These are phyloP conservation scores for Candolleomyces eurysporus DNA, from an alignment of 768 basidiomycete species.

Conservation along the genomic window DNA sequence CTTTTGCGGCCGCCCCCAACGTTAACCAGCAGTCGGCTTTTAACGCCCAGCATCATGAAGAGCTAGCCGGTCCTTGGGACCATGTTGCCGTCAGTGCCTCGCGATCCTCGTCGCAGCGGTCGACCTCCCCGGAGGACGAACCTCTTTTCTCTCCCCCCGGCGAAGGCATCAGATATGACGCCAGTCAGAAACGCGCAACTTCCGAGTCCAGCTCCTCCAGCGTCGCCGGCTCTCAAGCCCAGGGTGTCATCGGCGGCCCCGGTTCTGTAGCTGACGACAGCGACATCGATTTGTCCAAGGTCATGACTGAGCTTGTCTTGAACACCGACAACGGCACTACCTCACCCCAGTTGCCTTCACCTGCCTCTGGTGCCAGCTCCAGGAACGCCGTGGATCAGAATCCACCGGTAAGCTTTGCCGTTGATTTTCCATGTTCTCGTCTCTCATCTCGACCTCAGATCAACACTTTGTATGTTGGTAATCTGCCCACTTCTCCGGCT, in stretches of 20 bases:
- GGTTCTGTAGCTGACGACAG: slow-evolving; percentile 15
- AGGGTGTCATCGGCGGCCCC: slow-evolving; percentile 16
- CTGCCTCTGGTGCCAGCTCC: slow-evolving; percentile 61
- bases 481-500: slow-evolving; percentile 80
- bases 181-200: slow-evolving; percentile 7
- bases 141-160: not conserved
- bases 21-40: slow-evolving; percentile 1
- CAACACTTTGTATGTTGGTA: slow-evolving; percentile 99
- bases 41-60: slow-evolving; percentile 11
- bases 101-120: slow-evolving; percentile 29
- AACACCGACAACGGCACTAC: slow-evolving; percentile 53
- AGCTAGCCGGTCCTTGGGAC: slow-evolving; percentile 47
- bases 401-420: slow-evolving; percentile 64
- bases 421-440: not conserved
- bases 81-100: slow-evolving; percentile 16
- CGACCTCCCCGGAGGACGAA: slow-evolving; percentile 28
- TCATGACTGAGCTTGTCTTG: slow-evolving; percentile 49
- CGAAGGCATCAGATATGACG: not conserved
- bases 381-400: slow-evolving; percentile 77
- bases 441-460: slow-evolving; percentile 47
- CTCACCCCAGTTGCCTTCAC: slow-evolving; percentile 77
- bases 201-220: slow-evolving; percentile 34
- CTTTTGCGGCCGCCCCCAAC: slow-evolving; percentile 9
- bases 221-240: slow-evolving; percentile 21
- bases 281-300: slow-evolving; percentile 34